These are phyloP conservation scores for Gracilariopsis chorda DNA, from an alignment of 23 red algal species.

Conservation along the genomic window DNA sequence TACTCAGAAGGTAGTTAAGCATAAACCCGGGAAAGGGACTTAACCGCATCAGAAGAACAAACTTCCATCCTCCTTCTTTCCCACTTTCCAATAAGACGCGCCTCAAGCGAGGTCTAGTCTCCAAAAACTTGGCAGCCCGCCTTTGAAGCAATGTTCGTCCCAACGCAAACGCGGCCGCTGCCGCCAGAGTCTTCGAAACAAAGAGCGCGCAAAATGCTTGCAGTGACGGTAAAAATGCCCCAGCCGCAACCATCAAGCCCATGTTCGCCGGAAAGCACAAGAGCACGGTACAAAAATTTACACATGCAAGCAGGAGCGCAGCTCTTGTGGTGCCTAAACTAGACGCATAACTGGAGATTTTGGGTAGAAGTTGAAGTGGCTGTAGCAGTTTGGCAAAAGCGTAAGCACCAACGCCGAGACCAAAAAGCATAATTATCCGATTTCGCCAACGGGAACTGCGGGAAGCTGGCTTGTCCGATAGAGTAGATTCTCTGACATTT, in stretches of 20 bases:
- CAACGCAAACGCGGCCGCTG: constrained; percentile 28
- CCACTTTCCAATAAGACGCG: constrained; percentile 6
- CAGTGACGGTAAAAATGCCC: constrained; percentile 22
- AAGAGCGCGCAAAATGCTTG: constrained; percentile 46
- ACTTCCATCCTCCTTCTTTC: constrained; percentile 51
- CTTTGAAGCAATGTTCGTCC: constrained; percentile 17
- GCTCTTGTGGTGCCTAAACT: constrained; percentile 13
- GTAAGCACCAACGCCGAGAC: not conserved
- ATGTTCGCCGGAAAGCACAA: constrained; percentile 74
- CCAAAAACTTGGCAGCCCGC: not conserved
- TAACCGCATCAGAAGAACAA: constrained; percentile 60
- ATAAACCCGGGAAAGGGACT: constrained; percentile 72
- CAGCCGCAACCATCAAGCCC: constrained; percentile 60
- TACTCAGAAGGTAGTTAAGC: constrained; percentile 64
- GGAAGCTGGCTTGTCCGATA: not conserved
- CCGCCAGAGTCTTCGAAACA: constrained; percentile 41
- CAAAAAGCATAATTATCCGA: not conserved
- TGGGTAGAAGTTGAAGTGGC: not conserved
- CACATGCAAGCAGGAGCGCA: constrained; percentile 8
- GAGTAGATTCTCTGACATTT: not conserved
- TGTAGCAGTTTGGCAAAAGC: not conserved
- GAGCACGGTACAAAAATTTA: constrained; percentile 49
- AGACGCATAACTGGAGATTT: not conserved
- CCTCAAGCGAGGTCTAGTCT: not conserved
- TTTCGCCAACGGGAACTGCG: not conserved